These are phyloP conservation scores for Trametes meyenii DNA, from an alignment of 768 basidiomycete species.

Conservation along the genomic window DNA sequence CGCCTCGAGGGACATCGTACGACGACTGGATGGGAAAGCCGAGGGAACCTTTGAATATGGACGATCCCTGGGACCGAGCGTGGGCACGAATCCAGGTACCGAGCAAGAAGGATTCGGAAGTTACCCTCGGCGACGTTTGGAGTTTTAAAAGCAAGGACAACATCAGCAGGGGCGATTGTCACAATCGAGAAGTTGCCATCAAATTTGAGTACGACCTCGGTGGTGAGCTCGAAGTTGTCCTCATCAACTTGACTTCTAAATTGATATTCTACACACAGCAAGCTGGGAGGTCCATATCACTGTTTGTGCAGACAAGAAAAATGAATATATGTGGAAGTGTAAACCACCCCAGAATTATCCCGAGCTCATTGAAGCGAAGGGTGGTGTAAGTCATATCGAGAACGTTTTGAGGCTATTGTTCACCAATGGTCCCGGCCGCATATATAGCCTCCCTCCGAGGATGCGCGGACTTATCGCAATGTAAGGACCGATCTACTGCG, in stretches of 20 bases:
- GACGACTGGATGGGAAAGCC: background rate
- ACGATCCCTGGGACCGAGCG: constrained; percentile 1
- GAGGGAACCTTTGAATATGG: background rate
- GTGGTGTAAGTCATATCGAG: constrained; percentile 9
- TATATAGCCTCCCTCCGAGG: constrained; percentile 26
- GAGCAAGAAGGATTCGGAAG: constrained; percentile 24
- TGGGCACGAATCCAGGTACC: background rate
- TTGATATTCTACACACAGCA: background rate
- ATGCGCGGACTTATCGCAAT: constrained; percentile 18
- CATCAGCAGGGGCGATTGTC: constrained; percentile 31
- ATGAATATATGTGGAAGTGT: constrained; percentile 16
- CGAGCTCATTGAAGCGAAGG: constrained; percentile 26
- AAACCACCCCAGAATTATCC: constrained; percentile 27
- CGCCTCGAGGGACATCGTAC: background rate
- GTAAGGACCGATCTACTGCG: background rate
- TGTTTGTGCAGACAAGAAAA: constrained; percentile 14
- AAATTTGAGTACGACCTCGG: constrained; percentile 32
- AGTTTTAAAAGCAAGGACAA: constrained; percentile 21
- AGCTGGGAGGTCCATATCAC: constrained; percentile 35
- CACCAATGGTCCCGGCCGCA: background rate
- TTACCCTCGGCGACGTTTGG: constrained; percentile 34
- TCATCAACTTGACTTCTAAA: background rate
- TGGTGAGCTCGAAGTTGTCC: background rate
- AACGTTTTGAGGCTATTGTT: background rate
- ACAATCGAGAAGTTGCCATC: constrained; percentile 29